These are phyloP conservation scores for Eleusine indica DNA, from an alignment of 176 grass and related monocot genomes.

Conservation along the genomic window DNA sequence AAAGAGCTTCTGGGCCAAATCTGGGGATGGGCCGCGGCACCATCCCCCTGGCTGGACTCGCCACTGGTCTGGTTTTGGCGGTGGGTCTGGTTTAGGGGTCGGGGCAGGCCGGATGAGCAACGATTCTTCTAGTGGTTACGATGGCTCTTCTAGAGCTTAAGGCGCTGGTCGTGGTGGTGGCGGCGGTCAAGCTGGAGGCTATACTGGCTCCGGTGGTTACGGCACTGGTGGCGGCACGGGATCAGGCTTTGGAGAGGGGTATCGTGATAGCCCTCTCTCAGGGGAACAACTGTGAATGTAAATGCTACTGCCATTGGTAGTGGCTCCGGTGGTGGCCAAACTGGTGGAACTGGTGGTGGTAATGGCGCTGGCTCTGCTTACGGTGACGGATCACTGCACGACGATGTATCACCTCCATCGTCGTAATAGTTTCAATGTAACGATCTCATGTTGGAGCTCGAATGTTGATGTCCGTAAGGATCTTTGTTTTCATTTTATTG, in stretches of 20 bases:
- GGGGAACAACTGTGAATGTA: not conserved
- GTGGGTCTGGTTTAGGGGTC: not conserved
- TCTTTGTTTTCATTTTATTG: not conserved
- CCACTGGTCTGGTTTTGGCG: not conserved
- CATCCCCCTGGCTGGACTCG: too few species aligned
- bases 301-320: conserved; percentile 17
- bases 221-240: not conserved
- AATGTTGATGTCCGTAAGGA: not conserved
- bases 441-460: not conserved
- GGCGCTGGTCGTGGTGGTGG: not conserved
- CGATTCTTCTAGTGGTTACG: not conserved
- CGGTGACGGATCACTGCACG: not conserved
- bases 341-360: conserved; percentile 32
- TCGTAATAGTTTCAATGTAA: not conserved
- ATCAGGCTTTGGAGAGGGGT: not conserved
- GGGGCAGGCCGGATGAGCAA: not conserved
- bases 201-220: not conserved
- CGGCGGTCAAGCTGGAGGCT: not conserved
- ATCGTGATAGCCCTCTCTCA: not conserved
- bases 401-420: not conserved
- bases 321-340: not conserved
- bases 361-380: not conserved
- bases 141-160: not conserved
- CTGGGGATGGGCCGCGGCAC: too few species aligned
- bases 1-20: too few species aligned